These are phyloP conservation scores for Fusarium hainanense DNA, from an alignment of 2,329 filamentous ascomycete species.

Conservation along the genomic window DNA sequence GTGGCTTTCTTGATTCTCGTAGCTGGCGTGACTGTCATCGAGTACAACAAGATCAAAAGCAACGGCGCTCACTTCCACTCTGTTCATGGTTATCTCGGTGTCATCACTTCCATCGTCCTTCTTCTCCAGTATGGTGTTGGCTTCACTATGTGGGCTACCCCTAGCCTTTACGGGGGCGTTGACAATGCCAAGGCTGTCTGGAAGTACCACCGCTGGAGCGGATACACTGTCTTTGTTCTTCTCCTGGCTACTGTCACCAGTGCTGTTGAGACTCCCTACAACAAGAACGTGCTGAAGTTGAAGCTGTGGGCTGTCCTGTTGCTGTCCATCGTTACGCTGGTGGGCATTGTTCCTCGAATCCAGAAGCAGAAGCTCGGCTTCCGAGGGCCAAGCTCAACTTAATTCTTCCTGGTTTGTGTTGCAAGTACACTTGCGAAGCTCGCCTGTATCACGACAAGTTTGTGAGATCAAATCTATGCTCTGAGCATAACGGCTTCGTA, in stretches of 20 bases:
- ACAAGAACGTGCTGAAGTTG: conserved; percentile 73
- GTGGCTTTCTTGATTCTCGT: conserved; percentile 70
- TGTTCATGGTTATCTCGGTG: conserved; percentile 83
- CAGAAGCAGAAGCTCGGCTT: conserved; percentile 83
- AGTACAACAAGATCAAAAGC: conserved; percentile 83
- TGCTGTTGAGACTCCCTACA: conserved; percentile 82
- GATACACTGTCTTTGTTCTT: conserved; percentile 78
- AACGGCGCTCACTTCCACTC: conserved; percentile 80
- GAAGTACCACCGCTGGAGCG: conserved; percentile 86
- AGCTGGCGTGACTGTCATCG: conserved; percentile 76
- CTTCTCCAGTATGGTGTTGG: conserved; percentile 81
- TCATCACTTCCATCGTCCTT: conserved; percentile 77
- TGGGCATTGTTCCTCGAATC: conserved; percentile 81
- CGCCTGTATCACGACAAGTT: not conserved
- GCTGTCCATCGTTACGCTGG: conserved; percentile 72
- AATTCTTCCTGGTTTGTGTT: not conserved
- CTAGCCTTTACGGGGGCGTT: conserved; percentile 79
- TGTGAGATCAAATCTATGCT: not conserved
- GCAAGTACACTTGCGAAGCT: not conserved
- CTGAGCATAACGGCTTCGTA: not conserved
- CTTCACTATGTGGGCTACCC: conserved; percentile 83
- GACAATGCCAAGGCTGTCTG: conserved; percentile 84
- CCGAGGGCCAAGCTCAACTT: conserved; percentile 29
- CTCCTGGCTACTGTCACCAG: conserved; percentile 79
- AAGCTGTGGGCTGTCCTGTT: conserved; percentile 80